A percentile compares a stretch with the other conserved stretches of the same genome.
phyloP scores from a whole-genome alignment of 2,329 filamentous ascomycete genomes.

The Fusarium marasasianum region DNA sequence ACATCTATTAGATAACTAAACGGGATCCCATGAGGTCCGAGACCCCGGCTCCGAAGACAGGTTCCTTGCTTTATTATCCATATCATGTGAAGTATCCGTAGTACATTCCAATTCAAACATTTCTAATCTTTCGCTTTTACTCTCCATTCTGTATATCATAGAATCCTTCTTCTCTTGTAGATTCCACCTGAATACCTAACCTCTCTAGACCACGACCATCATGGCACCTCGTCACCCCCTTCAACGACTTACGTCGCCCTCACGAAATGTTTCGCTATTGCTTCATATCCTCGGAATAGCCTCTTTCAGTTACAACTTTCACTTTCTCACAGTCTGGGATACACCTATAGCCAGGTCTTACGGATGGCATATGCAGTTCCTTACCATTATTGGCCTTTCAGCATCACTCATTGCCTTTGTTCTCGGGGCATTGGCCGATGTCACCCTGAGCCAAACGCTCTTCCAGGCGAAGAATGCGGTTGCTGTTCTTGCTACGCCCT shows the following conservation, averaged over 20 bases:
- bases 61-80: conserved; percentile 5
- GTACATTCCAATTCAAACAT: background rate
- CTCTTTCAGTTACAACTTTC: conserved; percentile 64
- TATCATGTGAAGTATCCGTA: conserved; percentile 1
- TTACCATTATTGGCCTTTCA: conserved; percentile 77
- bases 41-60: conserved; percentile 20
- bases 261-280: conserved; percentile 68
- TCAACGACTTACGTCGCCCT: conserved; percentile 73
- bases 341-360: conserved; percentile 66
- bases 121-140: background rate
- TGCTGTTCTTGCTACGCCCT: conserved; percentile 71
- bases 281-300: conserved; percentile 66
- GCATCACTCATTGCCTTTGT: conserved; percentile 69
- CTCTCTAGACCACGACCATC: conserved; percentile 4
- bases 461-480: conserved; percentile 75
- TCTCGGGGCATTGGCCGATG: conserved; percentile 70
- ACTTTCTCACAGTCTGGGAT: conserved; percentile 60
- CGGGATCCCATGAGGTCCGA: conserved; percentile 29
- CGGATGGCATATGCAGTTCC: conserved; percentile 75
- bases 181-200: background rate
- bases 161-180: background rate
- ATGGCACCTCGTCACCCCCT: conserved; percentile 65
- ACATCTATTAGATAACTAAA: background rate
- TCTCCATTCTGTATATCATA: background rate
- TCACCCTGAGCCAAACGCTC: conserved; percentile 65